A percentile compares a stretch with the other conserved stretches of the same genome.
Evolutionary conservation across 305 asterid genomes (phyloP).

Genomic region (Rubia peregrina): DNA sequence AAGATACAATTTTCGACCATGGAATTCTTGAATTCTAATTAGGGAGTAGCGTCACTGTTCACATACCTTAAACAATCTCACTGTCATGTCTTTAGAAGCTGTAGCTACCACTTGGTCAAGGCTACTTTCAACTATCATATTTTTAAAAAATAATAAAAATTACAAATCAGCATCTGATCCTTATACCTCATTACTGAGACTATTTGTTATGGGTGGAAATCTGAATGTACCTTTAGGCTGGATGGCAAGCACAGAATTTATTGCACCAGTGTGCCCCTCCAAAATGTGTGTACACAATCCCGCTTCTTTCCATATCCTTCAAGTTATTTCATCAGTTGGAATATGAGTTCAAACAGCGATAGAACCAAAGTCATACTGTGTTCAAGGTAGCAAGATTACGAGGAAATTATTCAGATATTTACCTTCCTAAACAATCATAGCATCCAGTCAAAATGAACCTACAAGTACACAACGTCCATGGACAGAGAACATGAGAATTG

Average conservation of each 20-base stretch:
- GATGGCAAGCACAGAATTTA: constrained; percentile 64
- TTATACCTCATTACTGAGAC: neutral
- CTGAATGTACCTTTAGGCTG: constrained; percentile 46
- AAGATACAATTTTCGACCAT: constrained; percentile 6
- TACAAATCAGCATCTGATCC: neutral
- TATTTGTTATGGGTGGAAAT: neutral
- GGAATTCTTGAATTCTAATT: constrained; percentile 6
- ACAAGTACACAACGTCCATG: constrained; percentile 8
- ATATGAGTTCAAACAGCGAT: constrained; percentile 4
- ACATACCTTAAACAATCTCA: constrained; percentile 83
- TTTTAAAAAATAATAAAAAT: neutral
- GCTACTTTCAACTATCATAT: constrained; percentile 29
- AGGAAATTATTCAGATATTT: constrained; percentile 12
- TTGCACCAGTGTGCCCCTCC: constrained; percentile 80
- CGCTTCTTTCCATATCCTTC: constrained; percentile 81
- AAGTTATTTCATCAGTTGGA: constrained; percentile 17
- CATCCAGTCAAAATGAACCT: constrained; percentile 90
- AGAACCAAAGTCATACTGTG: constrained; percentile 6
- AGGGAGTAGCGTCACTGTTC: constrained; percentile 9
- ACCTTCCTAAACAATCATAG: constrained; percentile 94
- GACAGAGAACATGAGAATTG: neutral
- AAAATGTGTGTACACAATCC: constrained; percentile 67
- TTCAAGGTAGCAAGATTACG: neutral
- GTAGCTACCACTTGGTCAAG: constrained; percentile 64
- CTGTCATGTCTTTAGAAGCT: constrained; percentile 80